Evolutionary conservation across 768 basidiomycete species (phyloP), one percentile per base, ranked within the genome.

Genomic region (Austroboletus eburneus): DNA sequence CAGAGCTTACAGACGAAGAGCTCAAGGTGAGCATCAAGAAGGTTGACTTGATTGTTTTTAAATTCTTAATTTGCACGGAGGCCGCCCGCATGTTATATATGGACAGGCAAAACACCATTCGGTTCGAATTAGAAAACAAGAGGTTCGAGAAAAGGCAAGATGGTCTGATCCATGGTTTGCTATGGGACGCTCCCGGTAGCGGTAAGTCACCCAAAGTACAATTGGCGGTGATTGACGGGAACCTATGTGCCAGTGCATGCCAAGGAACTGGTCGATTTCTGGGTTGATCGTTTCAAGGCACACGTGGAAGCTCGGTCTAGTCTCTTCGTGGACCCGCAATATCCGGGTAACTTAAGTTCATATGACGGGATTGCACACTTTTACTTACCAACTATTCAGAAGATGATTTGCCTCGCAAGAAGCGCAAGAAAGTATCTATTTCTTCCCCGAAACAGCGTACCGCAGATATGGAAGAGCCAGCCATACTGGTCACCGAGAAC

Each of bases 1-100:
- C 81, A 5, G 90, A 92, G 59, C 67, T 92, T 30, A 87, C 88
- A 5, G 87, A 91, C 48, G 83, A 87, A 4, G 87, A 92, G 65
- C 70, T 92, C 36, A 85, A 83, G 72, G 90, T 80, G 46, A 50
- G 61, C 22, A 30, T 20, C 33, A 35, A 17, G 38, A 38, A 40
- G 18, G 29, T 22, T 22, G 14, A 25, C 4, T 40, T 41, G 16
- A 8, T 49, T 33, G 3, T 36, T 30, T 45, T 42, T 51, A 13
- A 42, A 46, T 16, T 29, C 30, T 36, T 36, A 17, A 14, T 37
- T 24, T 33, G 1, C 39, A 33, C 13, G 40, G 42, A 87, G 84
- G 65, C 72, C 48, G 80, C 85, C 21, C 76, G 89, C 23, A 70
- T 77, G 29, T 72, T 81, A 50, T 91, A 92, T 59, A 57, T 87